These are phyloP conservation scores for Lippia alba DNA, from an alignment of 305 asterid species.

Conservation along the genomic window DNA sequence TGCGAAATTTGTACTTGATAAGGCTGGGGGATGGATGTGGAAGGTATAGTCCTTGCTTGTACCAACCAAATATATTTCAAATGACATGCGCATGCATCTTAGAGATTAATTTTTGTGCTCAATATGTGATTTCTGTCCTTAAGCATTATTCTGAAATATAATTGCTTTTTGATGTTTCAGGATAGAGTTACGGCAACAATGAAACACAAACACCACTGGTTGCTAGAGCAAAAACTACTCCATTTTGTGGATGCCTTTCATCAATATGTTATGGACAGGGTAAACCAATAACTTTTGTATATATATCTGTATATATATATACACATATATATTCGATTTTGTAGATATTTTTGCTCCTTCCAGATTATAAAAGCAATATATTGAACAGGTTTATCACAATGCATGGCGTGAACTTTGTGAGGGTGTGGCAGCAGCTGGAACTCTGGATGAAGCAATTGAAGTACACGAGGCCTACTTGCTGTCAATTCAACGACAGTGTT, in stretches of 20 bases:
- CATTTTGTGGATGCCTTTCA: conserved; percentile 99
- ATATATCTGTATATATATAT: too few relatives aligned
- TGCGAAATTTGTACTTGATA: conserved; percentile 94
- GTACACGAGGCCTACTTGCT: conserved; percentile 89
- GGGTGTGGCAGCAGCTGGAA: conserved; percentile 86
- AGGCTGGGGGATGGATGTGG: conserved; percentile 98
- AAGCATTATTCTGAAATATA: conserved; percentile 17
- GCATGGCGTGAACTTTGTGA: conserved; percentile 98
- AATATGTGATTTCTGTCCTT: conserved; percentile 19
- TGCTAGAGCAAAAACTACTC: conserved; percentile 90
- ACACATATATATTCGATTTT: too few relatives aligned
- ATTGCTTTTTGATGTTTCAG: conserved; percentile 52
- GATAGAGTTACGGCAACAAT: conserved; percentile 65
- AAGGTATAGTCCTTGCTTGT: conserved; percentile 57
- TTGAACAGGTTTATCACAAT: conserved; percentile 86
- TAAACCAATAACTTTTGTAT: conserved; percentile 23
- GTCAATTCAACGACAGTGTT: conserved; percentile 93
- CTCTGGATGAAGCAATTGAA: conserved; percentile 92
- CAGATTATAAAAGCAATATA: conserved; percentile 32
- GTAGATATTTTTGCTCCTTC: conserved; percentile 16
- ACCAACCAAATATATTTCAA: conserved; percentile 19
- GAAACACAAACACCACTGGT: conserved; percentile 83
- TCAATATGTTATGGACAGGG: conserved; percentile 99
- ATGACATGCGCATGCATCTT: conserved; percentile 12
- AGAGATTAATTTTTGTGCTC: conserved; percentile 1